Base-by-base conservation (phyloP, 805 yeast species). In the Zygoascus ofunaensis region DNA sequence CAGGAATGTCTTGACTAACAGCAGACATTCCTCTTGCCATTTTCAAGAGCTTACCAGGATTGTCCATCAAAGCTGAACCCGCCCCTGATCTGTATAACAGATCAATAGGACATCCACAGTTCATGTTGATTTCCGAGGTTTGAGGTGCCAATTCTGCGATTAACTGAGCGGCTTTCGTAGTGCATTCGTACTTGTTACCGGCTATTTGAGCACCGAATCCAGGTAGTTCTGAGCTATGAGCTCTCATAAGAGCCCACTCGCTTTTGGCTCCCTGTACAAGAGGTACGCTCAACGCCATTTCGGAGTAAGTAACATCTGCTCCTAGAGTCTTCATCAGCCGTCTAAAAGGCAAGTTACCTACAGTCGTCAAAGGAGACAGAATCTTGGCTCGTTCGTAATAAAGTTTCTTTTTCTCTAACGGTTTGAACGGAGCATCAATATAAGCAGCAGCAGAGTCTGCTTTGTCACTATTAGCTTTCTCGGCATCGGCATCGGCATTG, bases 81-180 rank as follows among this genome's bases (percentile, higher is more conserved):
- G 94, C 94, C 34, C 99, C 99, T 59, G 84, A 87, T 53, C 90
- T 77, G 63, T 80, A 92, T n/a, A 92, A 69, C 55, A 92, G 71
- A 60, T 94, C 98, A 53, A 92, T 92, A 14, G 99, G 99, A 63
- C 99, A 92, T 2, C 99, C 99, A 59, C 95, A 82, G 65, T 92
- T 92, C 56, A 92, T 73, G 60, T 92, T 92, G 51, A 92, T 69
- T 58, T 92, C 97, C 24, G 82, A 74, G n/a, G 83, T 76, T 46
- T 72, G 61, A 12, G 78, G 68, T 19, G 82, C 73, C 42, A 75
- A 72, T 45, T 72, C 71, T 15, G 74, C 68, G 19, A 86, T 65
- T 5, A 81, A 79, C 62, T 92, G 96, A n/a, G 92, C 80, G 1
- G 95, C 94, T 62, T 87, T 87, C 22, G 87, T 76, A 2, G 94